Conservation (phyloP, 306 rosid genomes). For the Betula pendula region DNA sequence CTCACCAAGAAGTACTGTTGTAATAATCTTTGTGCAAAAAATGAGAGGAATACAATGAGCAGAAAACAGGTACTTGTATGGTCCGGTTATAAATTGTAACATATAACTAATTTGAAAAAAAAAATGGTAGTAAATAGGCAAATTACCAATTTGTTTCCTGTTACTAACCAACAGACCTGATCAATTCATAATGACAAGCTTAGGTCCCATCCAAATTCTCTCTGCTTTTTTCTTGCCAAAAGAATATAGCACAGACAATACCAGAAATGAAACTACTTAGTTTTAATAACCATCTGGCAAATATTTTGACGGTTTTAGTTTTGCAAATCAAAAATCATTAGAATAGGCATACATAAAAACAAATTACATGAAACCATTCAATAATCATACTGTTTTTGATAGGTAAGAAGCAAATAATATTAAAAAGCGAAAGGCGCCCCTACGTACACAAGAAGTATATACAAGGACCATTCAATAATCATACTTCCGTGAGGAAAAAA, state of each 20-base stretch:
- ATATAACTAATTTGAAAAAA: background rate
- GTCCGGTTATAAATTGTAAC: background rate
- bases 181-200: background rate
- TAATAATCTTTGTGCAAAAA: background rate
- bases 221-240: constrained; percentile 29
- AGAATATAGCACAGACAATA: constrained; percentile 34
- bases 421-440: too few relatives aligned
- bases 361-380: background rate
- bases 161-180: background rate
- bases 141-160: background rate
- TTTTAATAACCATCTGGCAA: background rate
- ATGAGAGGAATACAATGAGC: background rate
- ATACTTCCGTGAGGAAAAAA: background rate
- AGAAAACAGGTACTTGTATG: background rate
- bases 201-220: constrained; percentile 14
- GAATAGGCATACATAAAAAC: background rate
- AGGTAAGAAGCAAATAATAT: too few relatives aligned
- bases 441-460: too few relatives aligned
- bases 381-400: background rate
- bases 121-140: background rate
- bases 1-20: background rate
- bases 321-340: constrained; percentile 1
- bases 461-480: background rate
- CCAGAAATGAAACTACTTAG: background rate
- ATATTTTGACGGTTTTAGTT: background rate